Base-by-base conservation (phyloP, 495 filamentous ascomycete genomes). In the Penicillium coffeae region DNA sequence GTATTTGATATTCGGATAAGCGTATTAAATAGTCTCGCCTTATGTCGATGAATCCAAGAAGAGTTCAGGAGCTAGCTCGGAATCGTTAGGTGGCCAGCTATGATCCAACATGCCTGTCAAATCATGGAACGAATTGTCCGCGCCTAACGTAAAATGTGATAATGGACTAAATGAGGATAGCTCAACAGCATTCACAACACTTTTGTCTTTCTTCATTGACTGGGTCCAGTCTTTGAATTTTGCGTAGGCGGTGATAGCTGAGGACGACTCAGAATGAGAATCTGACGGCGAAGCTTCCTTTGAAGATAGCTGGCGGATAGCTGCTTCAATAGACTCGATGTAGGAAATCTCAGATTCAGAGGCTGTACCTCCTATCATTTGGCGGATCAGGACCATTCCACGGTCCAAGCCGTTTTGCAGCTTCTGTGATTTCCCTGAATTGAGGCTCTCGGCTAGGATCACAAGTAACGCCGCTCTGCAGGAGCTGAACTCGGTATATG, bases 391-490 rank as follows among this genome's bases (percentile, higher is more conserved):
- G 30, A 18, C 14, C 56, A 59, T 59, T 9, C 56, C 56, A 1
- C 48, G 45, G 2, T 52, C 34, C 13, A 59, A 34, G n/a, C 45
- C 44, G 3, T 46, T 42, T 15, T 52, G 52, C 1, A 59, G 48
- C 21, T 37, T 48, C 20, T 20, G 32, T 8, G 48, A 52, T 15
- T 37, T 59, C 19, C 56, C 52, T 0, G 48, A 47, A n/a, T 52
- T 68, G 25, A 76, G 55, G 33, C 66, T 68, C 49, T 76, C 65
- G 0, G 73, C 71, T 1, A 75, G 64, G 9, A 76, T 71, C 1
- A 75, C 72, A 2, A 76, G 64, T n/a, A 76, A 60, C 16, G 73
- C 71, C 13, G 72, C 73, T 21, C 73, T 65, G 40, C 72, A 75
- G 3, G 70, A 73, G 42, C 70, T 74, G 41, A 75, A 76, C 39